phyloP scores from a whole-genome alignment of 1,284 basidiomycete species.

The Coriolopsis trogii region DNA sequence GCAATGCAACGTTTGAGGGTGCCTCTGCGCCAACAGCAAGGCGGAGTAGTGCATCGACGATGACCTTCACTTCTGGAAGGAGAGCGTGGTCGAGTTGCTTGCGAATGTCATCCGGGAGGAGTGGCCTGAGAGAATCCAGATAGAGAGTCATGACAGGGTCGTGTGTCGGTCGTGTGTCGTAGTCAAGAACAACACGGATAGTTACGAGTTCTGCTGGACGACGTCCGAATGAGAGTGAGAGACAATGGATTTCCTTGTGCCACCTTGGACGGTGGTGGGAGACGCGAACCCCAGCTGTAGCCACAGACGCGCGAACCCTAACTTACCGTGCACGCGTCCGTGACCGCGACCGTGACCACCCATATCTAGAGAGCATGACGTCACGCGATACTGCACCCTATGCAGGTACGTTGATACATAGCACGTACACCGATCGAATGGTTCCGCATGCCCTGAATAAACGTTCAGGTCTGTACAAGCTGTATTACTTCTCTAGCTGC shows the following conservation, averaged over 20 bases:
- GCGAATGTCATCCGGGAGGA: slow-evolving; percentile 18
- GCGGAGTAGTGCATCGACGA: slow-evolving; percentile 28
- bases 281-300: slow-evolving; percentile 1
- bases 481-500: slow-evolving; percentile 4
- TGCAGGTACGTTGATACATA: no score
- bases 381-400: no score
- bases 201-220: neutral
- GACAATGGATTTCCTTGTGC: neutral
- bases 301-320: neutral
- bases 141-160: slow-evolving; percentile 10
- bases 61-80: slow-evolving; percentile 10
- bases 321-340: no score
- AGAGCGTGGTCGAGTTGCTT: slow-evolving; percentile 19
- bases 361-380: neutral
- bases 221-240: neutral
- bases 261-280: no score
- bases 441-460: no score
- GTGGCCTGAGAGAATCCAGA: slow-evolving; percentile 17
- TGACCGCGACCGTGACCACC: slow-evolving; percentile 1
- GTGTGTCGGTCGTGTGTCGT: neutral
- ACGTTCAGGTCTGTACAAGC: slow-evolving; percentile 7
- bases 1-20: slow-evolving; percentile 8
- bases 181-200: no score
- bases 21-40: slow-evolving; percentile 27
- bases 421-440: no score